Evolutionary conservation across 148 eudicot species (phyloP), one percentile per base, ranked within the genome.

Genomic region (Dianthus caryophyllus): DNA sequence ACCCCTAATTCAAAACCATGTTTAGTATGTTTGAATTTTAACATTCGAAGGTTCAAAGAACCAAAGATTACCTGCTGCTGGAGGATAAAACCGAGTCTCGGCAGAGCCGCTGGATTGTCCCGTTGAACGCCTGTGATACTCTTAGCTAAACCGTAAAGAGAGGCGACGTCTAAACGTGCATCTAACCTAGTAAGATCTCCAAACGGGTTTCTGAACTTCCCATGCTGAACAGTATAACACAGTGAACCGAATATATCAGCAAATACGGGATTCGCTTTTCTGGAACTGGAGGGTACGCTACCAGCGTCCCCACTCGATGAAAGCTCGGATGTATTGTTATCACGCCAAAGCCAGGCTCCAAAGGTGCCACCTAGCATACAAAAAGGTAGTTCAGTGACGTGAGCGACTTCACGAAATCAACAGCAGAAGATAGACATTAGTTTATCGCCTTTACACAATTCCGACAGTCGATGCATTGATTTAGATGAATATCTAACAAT

Each of bases 231-330:
- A 29, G 89, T 86, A 80, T 65, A 88, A 79, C 88, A 88, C 57
- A 76, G 47, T 43, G 97, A 91, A 41, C 91, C 95, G 76, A 88
- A 90, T 52, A 90, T 52, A 79, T 90, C 94, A 76, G 88, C 90
- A 81, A 79, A 79, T 31, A 90, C 64, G 30, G 84, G 82, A 61
- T 71, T 81, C 69, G 83, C 73, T 43, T 67, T 73, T 69, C 59
- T 62, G 25, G 76, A 63, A 60, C 61, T 52, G 51, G 66, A 26
- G 17, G 75, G 55, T 54, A 27, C 52, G 38, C 52, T 50, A 25
- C 53, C 66, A 29, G 25, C 73, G n/a, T 70, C 67, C 71, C 64
- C 74, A 12, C 10, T 31, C 5, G 66, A 70, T 49, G 71, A 53
- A 68, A 46, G 61, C 75, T 70, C 64, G 0, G 41, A 63, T 46